Percentiles rank a stretch among this genome's conserved stretches.
Evolutionary conservation across 1,284 basidiomycete species (phyloP).

Genomic region (Chalciporus piperatoides): DNA sequence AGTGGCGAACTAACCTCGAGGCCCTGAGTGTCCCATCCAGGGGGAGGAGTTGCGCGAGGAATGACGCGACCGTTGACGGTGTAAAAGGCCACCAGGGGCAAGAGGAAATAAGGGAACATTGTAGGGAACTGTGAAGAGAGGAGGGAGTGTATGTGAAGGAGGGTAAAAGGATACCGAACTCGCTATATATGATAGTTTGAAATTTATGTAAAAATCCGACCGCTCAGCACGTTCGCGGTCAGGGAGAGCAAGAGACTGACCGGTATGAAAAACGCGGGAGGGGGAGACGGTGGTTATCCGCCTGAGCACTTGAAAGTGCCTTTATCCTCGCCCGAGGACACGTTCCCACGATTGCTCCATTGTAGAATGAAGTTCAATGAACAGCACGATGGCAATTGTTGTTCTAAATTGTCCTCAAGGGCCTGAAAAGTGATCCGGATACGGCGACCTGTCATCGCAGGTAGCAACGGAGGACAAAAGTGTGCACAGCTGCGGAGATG

Average conservation of each 20-base stretch:
- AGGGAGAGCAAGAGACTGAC: constrained; percentile 22
- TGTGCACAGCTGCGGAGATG: background rate
- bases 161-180: constrained; percentile 14
- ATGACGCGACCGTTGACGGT: constrained; percentile 41
- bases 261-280: constrained; percentile 16
- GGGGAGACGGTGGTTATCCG: constrained; percentile 11
- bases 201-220: background rate
- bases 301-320: background rate
- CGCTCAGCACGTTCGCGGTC: background rate
- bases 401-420: background rate
- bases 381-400: background rate
- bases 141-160: constrained; percentile 29
- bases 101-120: constrained; percentile 45
- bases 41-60: constrained; percentile 43
- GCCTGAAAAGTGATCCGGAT: background rate
- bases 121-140: constrained; percentile 20
- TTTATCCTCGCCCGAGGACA: constrained; percentile 1
- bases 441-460: background rate
- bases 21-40: constrained; percentile 40
- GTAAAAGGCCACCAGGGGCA: constrained; percentile 51
- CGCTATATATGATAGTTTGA: constrained; percentile 13
- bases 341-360: background rate
- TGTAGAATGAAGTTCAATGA: background rate
- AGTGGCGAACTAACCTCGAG: constrained; percentile 38
- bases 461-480: background rate